Percentiles rank a stretch among this genome's conserved stretches.
Conservation (phyloP, 768 basidiomycete species). For the Sporobolomyces pararoseus region DNA sequence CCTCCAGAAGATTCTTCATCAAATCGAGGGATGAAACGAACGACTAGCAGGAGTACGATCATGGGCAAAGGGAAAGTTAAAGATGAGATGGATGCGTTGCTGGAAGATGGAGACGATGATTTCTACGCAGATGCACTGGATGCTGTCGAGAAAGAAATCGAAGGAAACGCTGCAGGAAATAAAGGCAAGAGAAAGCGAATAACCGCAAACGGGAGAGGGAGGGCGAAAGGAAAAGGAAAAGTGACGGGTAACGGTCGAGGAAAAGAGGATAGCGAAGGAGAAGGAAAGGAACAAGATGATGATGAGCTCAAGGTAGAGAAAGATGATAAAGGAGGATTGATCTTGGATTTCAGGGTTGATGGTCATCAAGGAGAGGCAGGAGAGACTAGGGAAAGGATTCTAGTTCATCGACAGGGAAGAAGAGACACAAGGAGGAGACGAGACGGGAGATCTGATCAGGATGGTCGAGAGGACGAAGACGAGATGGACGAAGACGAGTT, state of each 20-base stretch:
- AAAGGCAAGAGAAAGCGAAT: conserved; percentile 15
- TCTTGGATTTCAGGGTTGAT: background rate
- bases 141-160: background rate
- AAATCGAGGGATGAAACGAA: background rate
- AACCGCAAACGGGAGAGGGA: background rate
- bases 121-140: conserved; percentile 20
- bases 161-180: background rate
- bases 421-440: background rate
- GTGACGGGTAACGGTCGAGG: background rate
- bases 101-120: conserved; percentile 9
- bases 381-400: conserved; percentile 4
- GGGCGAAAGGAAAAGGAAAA: conserved; percentile 3
- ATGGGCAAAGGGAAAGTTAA: background rate
- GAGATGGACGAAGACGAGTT: conserved; percentile 2
- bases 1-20: background rate
- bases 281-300: background rate
- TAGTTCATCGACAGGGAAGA: conserved; percentile 13
- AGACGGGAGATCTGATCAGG: too few relatives aligned
- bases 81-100: background rate
- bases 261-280: background rate
- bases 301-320: background rate
- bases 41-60: background rate
- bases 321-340: conserved; percentile 9
- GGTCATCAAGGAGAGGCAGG: background rate
- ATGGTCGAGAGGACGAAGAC: background rate